A percentile compares a stretch with the other conserved stretches of the same genome.
Conservation (phyloP, 257 asterid genomes). For the Ilex asprella region DNA sequence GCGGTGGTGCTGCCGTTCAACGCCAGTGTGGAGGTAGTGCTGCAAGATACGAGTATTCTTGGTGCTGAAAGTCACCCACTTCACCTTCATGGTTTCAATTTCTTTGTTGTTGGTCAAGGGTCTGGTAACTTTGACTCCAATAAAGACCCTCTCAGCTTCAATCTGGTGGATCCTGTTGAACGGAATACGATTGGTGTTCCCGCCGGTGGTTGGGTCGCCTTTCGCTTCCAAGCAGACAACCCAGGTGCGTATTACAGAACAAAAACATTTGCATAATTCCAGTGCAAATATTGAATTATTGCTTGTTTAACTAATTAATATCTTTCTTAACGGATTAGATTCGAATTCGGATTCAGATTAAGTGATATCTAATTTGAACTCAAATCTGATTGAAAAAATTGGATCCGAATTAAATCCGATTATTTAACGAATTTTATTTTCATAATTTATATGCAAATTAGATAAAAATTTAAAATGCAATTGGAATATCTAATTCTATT, state of each 20-base stretch:
- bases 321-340: no score
- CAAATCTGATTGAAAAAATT: no score
- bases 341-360: no score
- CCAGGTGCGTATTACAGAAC: conserved; percentile 34
- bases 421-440: no score
- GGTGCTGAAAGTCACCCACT: conserved; percentile 79
- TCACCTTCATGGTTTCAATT: conserved; percentile 67
- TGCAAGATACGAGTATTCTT: conserved; percentile 64
- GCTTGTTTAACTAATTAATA: no score
- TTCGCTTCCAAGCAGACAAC: conserved; percentile 63
- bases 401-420: no score
- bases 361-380: no score
- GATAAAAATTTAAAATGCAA: no score
- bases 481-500: no score
- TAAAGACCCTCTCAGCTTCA: conserved; percentile 44
- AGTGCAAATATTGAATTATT: no score
- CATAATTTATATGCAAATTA: no score
- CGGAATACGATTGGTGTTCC: conserved; percentile 68
- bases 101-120: conserved; percentile 63
- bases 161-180: conserved; percentile 61
- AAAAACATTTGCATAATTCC: neutral
- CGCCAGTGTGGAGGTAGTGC: conserved; percentile 50
- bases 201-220: conserved; percentile 65
- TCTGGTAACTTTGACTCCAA: conserved; percentile 45
- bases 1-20: conserved; percentile 43